Evolutionary conservation across 306 rosid species (phyloP).

Genomic region (Nissolia schottii): DNA sequence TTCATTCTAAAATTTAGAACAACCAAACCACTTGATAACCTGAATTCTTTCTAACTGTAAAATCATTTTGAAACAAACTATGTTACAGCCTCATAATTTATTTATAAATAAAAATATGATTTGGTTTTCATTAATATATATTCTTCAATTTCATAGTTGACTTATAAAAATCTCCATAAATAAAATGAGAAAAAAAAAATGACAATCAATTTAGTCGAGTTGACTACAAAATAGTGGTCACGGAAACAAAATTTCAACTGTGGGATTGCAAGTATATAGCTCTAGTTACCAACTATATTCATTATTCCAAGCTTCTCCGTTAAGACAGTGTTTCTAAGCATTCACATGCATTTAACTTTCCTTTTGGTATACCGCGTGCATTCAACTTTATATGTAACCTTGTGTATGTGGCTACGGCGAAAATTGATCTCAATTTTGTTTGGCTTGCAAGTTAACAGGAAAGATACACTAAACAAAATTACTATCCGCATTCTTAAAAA

Average conservation of each 20-base stretch:
- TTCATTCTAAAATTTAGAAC: not conserved
- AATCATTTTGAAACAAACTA: not conserved
- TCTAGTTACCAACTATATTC: conserved; percentile 5
- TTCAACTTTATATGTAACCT: conserved; percentile 28
- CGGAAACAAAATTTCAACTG: conserved; percentile 3
- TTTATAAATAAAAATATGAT: not conserved
- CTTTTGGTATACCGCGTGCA: not conserved
- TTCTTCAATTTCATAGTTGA: conserved; percentile 14
- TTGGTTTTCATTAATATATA: not conserved
- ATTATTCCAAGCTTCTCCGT: conserved; percentile 39
- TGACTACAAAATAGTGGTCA: conserved; percentile 38
- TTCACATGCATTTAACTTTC: conserved; percentile 18
- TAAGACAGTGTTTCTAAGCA: conserved; percentile 22
- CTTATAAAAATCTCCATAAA: conserved; percentile 7
- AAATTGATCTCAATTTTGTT: not conserved
- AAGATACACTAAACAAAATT: too few relatives aligned
- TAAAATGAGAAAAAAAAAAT: not conserved
- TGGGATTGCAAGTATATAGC: conserved; percentile 3
- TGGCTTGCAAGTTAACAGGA: not conserved
- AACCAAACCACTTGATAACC: not conserved
- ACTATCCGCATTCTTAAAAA: too few relatives aligned
- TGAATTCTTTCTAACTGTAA: not conserved
- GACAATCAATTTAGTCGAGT: conserved; percentile 2
- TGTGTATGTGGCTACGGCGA: not conserved
- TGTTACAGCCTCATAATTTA: not conserved